Evolutionary conservation across 768 basidiomycete genomes (phyloP).

Genomic region (Leccinum disarticulatum): DNA sequence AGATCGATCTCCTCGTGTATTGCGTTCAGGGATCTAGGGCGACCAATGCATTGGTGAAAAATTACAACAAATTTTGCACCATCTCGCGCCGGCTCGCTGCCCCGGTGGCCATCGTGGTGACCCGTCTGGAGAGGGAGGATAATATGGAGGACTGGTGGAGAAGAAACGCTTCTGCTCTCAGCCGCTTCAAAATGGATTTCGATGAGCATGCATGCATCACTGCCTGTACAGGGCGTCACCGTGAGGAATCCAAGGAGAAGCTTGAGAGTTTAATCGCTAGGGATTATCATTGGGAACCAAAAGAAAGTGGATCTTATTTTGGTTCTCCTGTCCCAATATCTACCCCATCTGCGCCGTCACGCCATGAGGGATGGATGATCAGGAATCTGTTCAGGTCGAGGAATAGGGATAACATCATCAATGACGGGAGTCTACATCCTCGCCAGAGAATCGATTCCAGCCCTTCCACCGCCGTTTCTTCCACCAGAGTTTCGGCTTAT

Average conservation of each 20-base stretch:
- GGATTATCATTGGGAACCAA: conserved; percentile 9
- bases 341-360: background rate
- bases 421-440: background rate
- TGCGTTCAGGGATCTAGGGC: conserved; percentile 38
- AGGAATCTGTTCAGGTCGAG: background rate
- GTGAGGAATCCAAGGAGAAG: conserved; percentile 13
- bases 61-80: conserved; percentile 36
- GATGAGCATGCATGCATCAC: conserved; percentile 43
- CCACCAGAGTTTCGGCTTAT: background rate
- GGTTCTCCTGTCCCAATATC: conserved; percentile 6
- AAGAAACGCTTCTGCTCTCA: conserved; percentile 28
- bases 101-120: conserved; percentile 39
- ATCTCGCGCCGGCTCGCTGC: conserved; percentile 36
- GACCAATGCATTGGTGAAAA: conserved; percentile 25
- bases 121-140: conserved; percentile 28
- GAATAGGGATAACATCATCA: background rate
- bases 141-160: conserved; percentile 34
- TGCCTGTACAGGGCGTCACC: conserved; percentile 12
- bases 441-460: background rate
- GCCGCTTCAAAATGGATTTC: conserved; percentile 30
- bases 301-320: conserved; percentile 9
- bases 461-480: background rate
- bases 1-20: conserved; percentile 42
- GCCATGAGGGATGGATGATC: background rate
- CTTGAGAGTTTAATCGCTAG: conserved; percentile 15